A percentile compares a stretch with the other conserved stretches of the same genome.
phyloP scores from a whole-genome alignment of 441 rosid genomes.

The Breynia disticha region DNA sequence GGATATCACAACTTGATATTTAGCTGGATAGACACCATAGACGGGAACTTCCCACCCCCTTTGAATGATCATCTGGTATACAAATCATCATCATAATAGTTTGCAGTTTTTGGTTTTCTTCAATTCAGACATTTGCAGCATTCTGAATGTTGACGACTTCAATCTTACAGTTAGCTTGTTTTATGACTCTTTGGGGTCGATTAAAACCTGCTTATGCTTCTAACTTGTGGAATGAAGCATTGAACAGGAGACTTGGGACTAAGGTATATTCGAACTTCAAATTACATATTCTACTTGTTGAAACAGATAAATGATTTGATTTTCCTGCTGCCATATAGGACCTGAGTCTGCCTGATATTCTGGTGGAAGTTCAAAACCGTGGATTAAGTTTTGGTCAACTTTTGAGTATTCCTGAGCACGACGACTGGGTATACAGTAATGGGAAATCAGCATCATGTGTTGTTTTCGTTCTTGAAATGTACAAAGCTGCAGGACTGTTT shows the following conservation, averaged over 20 bases:
- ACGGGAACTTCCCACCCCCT: constrained; percentile 94
- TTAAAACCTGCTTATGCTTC: constrained; percentile 96
- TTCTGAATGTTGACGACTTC: no score
- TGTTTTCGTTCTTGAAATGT: constrained; percentile 86
- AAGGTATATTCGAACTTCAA: no score
- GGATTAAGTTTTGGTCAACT: constrained; percentile 71
- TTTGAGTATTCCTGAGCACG: constrained; percentile 80
- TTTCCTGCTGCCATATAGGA: constrained; percentile 28
- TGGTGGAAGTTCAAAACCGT: constrained; percentile 68
- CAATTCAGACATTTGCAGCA: no score
- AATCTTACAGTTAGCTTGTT: constrained; percentile 97
- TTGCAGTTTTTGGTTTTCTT: constrained; percentile 9
- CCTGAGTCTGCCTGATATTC: constrained; percentile 61
- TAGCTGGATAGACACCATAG: constrained; percentile 92
- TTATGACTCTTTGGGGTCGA: constrained; percentile 96
- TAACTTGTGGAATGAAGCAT: constrained; percentile 98
- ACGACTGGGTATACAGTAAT: constrained; percentile 91
- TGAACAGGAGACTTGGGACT: constrained; percentile 80
- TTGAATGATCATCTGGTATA: constrained; percentile 97
- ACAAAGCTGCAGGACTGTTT: constrained; percentile 83
- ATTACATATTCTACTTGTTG: no score
- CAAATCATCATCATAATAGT: background rate
- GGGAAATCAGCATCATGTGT: constrained; percentile 93
- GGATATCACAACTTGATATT: constrained; percentile 99
- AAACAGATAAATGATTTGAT: no score